A percentile compares a stretch with the other conserved stretches of the same genome.
Conservation (phyloP, 768 basidiomycete genomes). For the Amanita pallidorosea region DNA sequence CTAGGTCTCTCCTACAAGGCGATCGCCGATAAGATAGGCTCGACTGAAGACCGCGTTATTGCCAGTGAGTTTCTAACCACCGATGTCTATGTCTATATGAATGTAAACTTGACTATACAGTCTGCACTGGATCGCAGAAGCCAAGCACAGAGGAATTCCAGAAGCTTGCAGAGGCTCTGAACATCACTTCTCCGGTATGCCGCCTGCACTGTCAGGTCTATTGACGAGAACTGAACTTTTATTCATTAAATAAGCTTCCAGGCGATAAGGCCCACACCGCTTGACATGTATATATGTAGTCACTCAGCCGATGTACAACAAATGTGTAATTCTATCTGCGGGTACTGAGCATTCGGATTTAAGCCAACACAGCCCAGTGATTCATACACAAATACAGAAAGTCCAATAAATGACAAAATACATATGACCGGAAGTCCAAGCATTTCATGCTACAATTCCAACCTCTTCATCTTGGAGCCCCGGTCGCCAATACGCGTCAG, state of each 20-base stretch:
- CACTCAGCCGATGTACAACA: no score
- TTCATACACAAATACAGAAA: no score
- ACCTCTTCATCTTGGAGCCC: background rate
- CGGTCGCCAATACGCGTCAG: background rate
- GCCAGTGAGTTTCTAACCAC: constrained; percentile 45
- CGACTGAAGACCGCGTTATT: constrained; percentile 34
- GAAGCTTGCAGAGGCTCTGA: constrained; percentile 31
- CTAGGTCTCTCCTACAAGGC: constrained; percentile 36
- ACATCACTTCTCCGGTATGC: constrained; percentile 19
- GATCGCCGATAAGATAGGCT: constrained; percentile 36
- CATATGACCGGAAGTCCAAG: no score
- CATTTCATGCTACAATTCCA: background rate
- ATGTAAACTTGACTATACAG: constrained; percentile 20
- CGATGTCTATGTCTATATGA: no score
- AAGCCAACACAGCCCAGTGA: no score
- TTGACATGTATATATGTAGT: background rate
- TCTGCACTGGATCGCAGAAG: constrained; percentile 31
- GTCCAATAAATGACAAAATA: no score
- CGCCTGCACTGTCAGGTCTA: no score
- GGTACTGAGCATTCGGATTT: no score
- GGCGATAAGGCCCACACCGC: background rate
- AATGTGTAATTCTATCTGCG: no score
- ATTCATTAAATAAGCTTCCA: no score
- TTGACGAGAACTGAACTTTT: no score
- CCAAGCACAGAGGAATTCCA: constrained; percentile 41